Base-by-base conservation (phyloP, 352 stramenopile genomes). In the Phytopythium sindhum region DNA sequence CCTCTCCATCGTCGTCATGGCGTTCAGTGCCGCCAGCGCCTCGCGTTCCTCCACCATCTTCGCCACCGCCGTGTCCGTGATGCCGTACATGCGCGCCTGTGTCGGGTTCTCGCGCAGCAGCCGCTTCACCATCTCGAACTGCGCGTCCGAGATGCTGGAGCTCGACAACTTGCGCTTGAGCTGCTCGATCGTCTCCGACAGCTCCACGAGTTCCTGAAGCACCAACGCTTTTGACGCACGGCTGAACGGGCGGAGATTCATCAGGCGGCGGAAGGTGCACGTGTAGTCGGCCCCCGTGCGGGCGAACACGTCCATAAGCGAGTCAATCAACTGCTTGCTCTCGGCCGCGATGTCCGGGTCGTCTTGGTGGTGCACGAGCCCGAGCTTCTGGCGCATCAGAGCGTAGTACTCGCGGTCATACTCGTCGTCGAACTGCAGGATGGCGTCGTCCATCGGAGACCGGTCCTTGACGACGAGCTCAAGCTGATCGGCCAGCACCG, bases 211-310 rank as follows among this genome's bases (percentile, higher is more conserved):
- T 39, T 88, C 60, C 0, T 77, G 19, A 12, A 93, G 26, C 10
- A 82, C 68, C 3, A 60, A 63, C 9, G 60, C 48, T 3, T 69
- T 65, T 5, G 68, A 74, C 31, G 74, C 59, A 5, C 60, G 65
- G 45, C 78, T 64, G 33, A 86, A 87, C 5, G 69, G 60, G 29
- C 77, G 65, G 24, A 95, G 61, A 19, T 64, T 59, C 4, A 73
- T 77, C 2, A 96, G 67, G 19, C 63, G 71, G 3, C 87, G 84
- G 66, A 96, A 96, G 3, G 73, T 75, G 55, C 73, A 84, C 31
- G 87, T 94, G 61, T 92, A 95, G 63, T 96, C 88, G 1, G 84
- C 82, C 2, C 81, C 80, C 1, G 84, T 94, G 35, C 78, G 72
- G 0, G 75, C 64, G 12, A 96, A 60, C 21, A 82, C 78, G 19